Evolutionary conservation across 495 filamentous ascomycete genomes (phyloP).

Genomic region (Podospora australis): DNA sequence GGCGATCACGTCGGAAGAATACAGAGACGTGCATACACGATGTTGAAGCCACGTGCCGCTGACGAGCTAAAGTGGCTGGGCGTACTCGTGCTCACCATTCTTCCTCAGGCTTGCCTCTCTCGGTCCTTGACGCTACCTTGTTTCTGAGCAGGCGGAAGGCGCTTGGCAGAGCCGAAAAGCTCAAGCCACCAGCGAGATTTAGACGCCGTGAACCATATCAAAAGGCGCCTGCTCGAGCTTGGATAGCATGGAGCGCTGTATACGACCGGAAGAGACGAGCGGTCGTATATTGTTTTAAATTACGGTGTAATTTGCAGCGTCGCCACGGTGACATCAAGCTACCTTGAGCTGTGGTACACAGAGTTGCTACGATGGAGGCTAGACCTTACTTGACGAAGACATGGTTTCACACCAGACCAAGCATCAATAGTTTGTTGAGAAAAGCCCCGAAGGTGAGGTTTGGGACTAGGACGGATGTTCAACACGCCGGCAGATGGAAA

Average conservation of each 20-base stretch:
- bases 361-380: neutral
- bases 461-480: neutral
- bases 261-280: conserved; percentile 24
- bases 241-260: conserved; percentile 7
- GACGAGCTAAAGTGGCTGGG: conserved; percentile 6
- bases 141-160: conserved; percentile 5
- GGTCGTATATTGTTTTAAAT: conserved; percentile 25
- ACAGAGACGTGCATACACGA: conserved; percentile 12
- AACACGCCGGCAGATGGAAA: conserved; percentile 1
- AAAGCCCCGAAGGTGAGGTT: neutral
- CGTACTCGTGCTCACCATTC: conserved; percentile 2
- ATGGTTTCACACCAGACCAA: neutral
- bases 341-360: conserved; percentile 1
- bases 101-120: conserved; percentile 12
- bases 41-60: conserved; percentile 25
- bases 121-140: conserved; percentile 13
- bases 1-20: conserved; percentile 19
- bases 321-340: conserved; percentile 8
- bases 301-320: conserved; percentile 20
- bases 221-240: conserved; percentile 5
- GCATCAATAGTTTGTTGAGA: neutral
- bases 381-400: neutral
- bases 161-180: conserved; percentile 10
- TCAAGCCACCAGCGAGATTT: conserved; percentile 5
- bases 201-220: conserved; percentile 16